Evolutionary conservation across 2,329 filamentous ascomycete genomes (phyloP), one percentile per base, ranked within the genome.

Genomic region (Purpureocillium takamizusanense): DNA sequence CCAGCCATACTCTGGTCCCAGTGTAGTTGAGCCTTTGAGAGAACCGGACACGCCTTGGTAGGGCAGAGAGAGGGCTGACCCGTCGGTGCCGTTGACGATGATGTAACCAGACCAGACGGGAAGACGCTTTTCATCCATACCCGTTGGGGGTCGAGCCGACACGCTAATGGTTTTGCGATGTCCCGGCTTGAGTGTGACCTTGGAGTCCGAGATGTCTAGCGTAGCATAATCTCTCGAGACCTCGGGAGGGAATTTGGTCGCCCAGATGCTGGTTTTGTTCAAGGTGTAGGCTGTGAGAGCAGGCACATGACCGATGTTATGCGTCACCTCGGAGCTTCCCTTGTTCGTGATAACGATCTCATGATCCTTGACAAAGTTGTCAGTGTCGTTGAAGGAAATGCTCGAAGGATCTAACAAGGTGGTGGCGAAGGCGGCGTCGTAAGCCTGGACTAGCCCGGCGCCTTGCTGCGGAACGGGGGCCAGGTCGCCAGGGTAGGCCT

Each of bases 361-460:
- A 31, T 67, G 57, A 1, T 60, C 61, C 7, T 60, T 53, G 32
- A 55, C 51, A 42, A 78, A 69, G 61, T 80, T 51, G 45, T 74
- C 71, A 0, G 75, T 77, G 51, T 82, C 78, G 51, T 81, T 81
- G 59, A 81, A 79, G 2, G 72, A 67, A 8, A 83, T 57, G 51
- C 68, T 74, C 13, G 71, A 71, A 7, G 65, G 67, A 46, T 67
- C 69, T 15, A 81, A 56, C 10, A 72, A 50, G 3, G 69, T 68
- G 3, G 65, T 73, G 11, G 70, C 61, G 44, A 72, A 66, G 3
- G 76, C 72, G 3, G 75, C 73, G 39, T 78, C 71, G 45, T 71
- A 71, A 2, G 74, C 76, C 47, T 78, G 72, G 35, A 82, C 60
- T 13, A 81, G 57, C 23, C 78, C 78, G 18, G 58, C 69, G 12